Evolutionary conservation across 768 basidiomycete species (phyloP).

Genomic region (Lentinula raphanica): DNA sequence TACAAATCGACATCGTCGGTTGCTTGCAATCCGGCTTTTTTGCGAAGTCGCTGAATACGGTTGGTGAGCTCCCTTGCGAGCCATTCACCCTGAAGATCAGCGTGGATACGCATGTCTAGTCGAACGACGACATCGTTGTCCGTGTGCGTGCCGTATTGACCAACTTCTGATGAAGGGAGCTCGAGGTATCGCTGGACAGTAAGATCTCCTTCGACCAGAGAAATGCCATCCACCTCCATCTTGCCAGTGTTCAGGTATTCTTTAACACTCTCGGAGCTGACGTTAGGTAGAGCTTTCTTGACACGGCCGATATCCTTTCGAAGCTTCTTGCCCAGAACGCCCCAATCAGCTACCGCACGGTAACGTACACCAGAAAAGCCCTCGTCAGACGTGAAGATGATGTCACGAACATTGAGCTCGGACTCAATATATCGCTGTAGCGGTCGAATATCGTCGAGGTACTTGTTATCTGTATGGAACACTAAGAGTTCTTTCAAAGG

Average conservation of each 20-base stretch:
- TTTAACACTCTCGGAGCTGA: conserved; percentile 82
- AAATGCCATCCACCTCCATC: conserved; percentile 83
- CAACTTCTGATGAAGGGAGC: conserved; percentile 52
- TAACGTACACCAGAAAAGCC: conserved; percentile 81
- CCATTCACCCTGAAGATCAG: conserved; percentile 84
- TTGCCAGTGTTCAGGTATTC: conserved; percentile 68
- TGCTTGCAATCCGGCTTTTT: conserved; percentile 92
- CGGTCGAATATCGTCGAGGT: conserved; percentile 79
- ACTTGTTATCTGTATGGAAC: conserved; percentile 84
- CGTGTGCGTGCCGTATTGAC: conserved; percentile 75
- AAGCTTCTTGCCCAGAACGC: conserved; percentile 88
- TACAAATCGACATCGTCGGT: conserved; percentile 91
- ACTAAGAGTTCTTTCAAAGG: conserved; percentile 89
- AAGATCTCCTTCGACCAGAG: conserved; percentile 86
- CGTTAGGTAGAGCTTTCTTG: conserved; percentile 76
- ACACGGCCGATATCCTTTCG: conserved; percentile 89
- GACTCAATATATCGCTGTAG: conserved; percentile 87
- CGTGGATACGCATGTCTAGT: conserved; percentile 83
- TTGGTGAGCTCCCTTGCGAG: conserved; percentile 86
- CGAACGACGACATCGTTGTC: conserved; percentile 94
- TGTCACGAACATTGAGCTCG: conserved; percentile 90
- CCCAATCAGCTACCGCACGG: conserved; percentile 90
- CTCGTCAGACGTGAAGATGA: conserved; percentile 89
- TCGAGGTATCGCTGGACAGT: conserved; percentile 90
- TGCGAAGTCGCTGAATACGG: conserved; percentile 90